These are phyloP conservation scores for Trichocladium uniseriatum DNA, from an alignment of 495 filamentous ascomycete genomes.

Conservation along the genomic window DNA sequence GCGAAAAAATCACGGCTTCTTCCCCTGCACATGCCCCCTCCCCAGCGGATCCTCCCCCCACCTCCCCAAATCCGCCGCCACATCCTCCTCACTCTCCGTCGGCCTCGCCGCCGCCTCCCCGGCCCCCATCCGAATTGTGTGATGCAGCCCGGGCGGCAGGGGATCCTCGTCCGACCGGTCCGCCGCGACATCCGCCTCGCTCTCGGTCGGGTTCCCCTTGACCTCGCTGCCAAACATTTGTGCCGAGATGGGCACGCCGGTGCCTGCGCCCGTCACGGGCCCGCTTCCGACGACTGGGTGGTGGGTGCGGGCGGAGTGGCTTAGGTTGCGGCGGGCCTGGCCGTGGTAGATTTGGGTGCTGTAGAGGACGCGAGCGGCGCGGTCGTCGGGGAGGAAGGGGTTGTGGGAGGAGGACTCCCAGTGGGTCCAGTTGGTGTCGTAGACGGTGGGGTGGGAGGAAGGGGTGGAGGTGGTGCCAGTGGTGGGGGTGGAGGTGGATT, in stretches of 20 bases:
- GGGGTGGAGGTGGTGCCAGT: neutral
- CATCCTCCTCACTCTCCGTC: conserved; percentile 21
- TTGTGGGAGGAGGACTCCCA: neutral
- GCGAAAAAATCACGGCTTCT: neutral
- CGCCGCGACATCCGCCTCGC: conserved; percentile 22
- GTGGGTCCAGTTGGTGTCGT: neutral
- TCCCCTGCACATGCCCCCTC: neutral
- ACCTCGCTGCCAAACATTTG: conserved; percentile 16
- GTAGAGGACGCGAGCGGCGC: conserved; percentile 3
- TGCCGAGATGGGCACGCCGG: conserved; percentile 1
- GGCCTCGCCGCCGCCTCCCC: conserved; percentile 11
- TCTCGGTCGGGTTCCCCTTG: conserved; percentile 23
- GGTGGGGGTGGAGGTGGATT: neutral
- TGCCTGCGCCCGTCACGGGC: neutral
- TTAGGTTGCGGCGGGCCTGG: neutral
- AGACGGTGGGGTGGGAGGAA: neutral
- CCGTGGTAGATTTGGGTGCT: conserved; percentile 12
- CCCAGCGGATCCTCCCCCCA: neutral
- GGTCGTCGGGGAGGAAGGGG: conserved; percentile 1
- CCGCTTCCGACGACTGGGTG: neutral
- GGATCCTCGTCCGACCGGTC: conserved; percentile 23
- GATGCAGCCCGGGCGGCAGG: conserved; percentile 16
- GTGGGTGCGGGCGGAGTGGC: neutral
- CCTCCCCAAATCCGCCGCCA: conserved; percentile 4
- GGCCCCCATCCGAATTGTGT: conserved; percentile 11